Evolutionary conservation across 148 eudicot genomes (phyloP), one percentile per base, ranked within the genome.

Genomic region (Cornus kousa): DNA sequence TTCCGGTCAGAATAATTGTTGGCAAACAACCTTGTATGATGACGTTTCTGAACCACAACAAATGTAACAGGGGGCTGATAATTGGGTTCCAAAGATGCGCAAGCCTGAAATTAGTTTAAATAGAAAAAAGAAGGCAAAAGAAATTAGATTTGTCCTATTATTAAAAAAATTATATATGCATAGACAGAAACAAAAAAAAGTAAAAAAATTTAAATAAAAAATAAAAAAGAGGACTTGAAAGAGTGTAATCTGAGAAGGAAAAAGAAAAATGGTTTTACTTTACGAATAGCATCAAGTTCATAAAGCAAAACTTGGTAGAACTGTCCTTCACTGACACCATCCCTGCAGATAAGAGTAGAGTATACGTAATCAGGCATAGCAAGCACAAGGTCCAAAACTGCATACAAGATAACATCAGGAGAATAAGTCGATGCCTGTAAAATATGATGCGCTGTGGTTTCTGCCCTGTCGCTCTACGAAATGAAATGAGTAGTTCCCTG

Each of bases 1-100:
- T 83, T 78, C 0, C 90, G 86, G 78, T 92, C 93, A 35, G 59
- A 32, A 79, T 92, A 93, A 68, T 91, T 87, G 79, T 91, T 84
- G 3, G 98, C 92, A 86, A 94, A 94, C 78, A 94, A 67, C 43
- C 98, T 87, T 40, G 98, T 94, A 73, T 94, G 98, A 79, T 94
- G 98, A 32, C 97, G 88, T 85, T 94, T 94, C 85, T 92, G 97
- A 81, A 94, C 98, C 37, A 94, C 94, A 67, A 92, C 97, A 77
- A 92, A 92, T 46, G 98, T 94, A 73, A 94, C 96, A n/a, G 91
- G 88, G 37, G 98, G 97, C 89, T 95, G 98, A 81, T 95, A 93
- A 77, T 93, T 89, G 32, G 94, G 93, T 80, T 94, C 98, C 85
- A 94, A 76, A 14, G 97, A 91, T 74, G 90, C 89, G 79, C 98